These are phyloP conservation scores for Vaccinium corymbosum DNA, from an alignment of 148 eudicot genomes.

Conservation along the genomic window DNA sequence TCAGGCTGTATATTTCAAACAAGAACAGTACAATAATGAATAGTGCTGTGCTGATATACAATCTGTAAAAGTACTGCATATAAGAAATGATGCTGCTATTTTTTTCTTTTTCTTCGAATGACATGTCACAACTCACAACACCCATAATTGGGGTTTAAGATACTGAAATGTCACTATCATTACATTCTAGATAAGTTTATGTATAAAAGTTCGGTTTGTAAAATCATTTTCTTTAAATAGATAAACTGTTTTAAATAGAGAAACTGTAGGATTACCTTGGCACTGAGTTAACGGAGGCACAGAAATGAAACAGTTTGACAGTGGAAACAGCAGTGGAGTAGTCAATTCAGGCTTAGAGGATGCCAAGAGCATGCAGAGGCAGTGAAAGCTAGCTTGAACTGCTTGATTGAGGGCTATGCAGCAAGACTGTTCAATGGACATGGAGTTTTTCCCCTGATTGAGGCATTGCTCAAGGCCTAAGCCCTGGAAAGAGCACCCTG, in stretches of 20 bases:
- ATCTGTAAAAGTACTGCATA: neutral
- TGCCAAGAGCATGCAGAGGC: conserved; percentile 23
- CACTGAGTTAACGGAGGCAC: conserved; percentile 29
- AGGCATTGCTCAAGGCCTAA: conserved; percentile 23
- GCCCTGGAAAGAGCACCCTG: conserved; percentile 22
- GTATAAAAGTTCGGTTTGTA: neutral
- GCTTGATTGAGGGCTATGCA: conserved; percentile 28
- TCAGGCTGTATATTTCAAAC: neutral
- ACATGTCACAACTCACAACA: no score
- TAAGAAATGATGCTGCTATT: neutral
- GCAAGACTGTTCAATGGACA: conserved; percentile 17
- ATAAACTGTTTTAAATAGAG: no score
- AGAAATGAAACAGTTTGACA: conserved; percentile 26
- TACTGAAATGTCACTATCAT: neutral
- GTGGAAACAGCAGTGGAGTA: conserved; percentile 7
- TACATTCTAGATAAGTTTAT: neutral
- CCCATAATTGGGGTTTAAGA: neutral
- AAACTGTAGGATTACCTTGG: conserved; percentile 19
- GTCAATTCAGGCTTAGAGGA: conserved; percentile 1
- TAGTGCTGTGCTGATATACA: neutral
- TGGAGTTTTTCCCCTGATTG: neutral
- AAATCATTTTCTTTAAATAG: neutral
- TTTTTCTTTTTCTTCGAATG: neutral
- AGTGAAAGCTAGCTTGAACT: conserved; percentile 19
- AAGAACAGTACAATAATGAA: neutral